These are phyloP conservation scores for Penstemon eatonii DNA, from an alignment of 257 asterid species.

Conservation along the genomic window DNA sequence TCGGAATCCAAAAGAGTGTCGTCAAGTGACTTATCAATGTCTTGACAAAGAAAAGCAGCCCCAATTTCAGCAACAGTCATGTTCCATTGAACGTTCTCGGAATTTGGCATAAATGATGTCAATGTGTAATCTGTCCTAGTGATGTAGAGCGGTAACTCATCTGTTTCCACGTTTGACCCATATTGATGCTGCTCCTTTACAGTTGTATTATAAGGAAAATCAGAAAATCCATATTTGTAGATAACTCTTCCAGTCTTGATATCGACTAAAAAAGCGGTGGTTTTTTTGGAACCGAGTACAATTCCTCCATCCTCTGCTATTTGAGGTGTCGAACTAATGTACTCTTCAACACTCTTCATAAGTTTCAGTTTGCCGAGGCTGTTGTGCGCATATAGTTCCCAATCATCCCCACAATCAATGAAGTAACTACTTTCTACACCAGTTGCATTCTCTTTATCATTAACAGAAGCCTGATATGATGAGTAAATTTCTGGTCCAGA, in stretches of 20 bases:
- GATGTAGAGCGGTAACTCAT: constrained; percentile 67
- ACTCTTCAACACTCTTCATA: constrained; percentile 75
- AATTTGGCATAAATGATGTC: constrained; percentile 77
- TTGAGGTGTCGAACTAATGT: constrained; percentile 88
- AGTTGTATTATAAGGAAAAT: constrained; percentile 39
- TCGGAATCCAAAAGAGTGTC: constrained; percentile 41
- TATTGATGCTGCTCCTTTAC: constrained; percentile 43
- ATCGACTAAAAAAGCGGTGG: constrained; percentile 73
- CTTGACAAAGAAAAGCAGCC: constrained; percentile 84
- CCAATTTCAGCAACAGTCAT: constrained; percentile 88
- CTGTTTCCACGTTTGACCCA: constrained; percentile 37
- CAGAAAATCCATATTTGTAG: constrained; percentile 47
- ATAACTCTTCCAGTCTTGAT: constrained; percentile 76
- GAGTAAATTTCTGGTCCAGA: constrained; percentile 81
- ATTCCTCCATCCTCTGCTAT: constrained; percentile 92
- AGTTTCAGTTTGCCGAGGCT: constrained; percentile 86
- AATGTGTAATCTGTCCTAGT: constrained; percentile 87
- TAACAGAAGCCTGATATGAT: constrained; percentile 76
- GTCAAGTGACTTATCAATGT: constrained; percentile 44
- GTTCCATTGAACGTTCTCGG: constrained; percentile 82
- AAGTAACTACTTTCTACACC: constrained; percentile 60
- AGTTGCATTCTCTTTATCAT: constrained; percentile 51
- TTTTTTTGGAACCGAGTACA: constrained; percentile 79
- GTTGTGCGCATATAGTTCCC: constrained; percentile 82
- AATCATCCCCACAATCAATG: constrained; percentile 88